Base-by-base conservation (phyloP, 1,284 basidiomycete genomes). In the Cryptococcus maquisensis region DNA sequence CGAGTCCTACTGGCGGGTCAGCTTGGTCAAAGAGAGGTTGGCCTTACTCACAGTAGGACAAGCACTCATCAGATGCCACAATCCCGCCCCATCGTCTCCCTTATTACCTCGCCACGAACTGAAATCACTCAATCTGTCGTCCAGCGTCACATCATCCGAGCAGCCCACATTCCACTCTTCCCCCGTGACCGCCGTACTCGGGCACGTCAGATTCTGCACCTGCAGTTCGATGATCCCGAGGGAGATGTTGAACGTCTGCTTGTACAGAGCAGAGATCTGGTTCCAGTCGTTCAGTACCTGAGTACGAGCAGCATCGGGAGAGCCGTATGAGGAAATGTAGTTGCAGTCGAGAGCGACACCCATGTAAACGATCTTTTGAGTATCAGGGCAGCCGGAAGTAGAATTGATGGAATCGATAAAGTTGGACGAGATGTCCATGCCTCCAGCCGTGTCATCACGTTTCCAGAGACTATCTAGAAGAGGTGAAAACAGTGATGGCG, bases 11-110 rank as follows among this genome's bases (percentile, higher is more conserved):
- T 52, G 9, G 9, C 7, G 8, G 4, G 8, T 37, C 15, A 36
- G 32, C 35, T 36, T 72, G 56, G 83, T 82, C 41, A 87, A 87
- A 5, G 87, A 86, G 15, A 86, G 84, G 73, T 90, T 91, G n/a
- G 86, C 86, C 60, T 40, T 72, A 57, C 83, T 82, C 39, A 87
- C 88, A 5, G 87, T 87, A 15, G 86, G 84, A 73, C 90, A 91
- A 18, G 86, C 86, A 60, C 86, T 91, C 85, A 94, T 87, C 13
- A 96, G 78, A 77, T 94, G 90, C 88, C 90, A 94, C 24, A 96
- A 79, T 1, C 90, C 92, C 16, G 82, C 83, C 36, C 83, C 81
- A 68, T 90, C 88, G 38, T 78, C 77, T 12, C 46, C 83, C 63
- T 85, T 85, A 52, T 77, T 68, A 0, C 89, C 89, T 57, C 90